Base-by-base conservation (phyloP, 768 basidiomycete species). In the Naematelia encephala region DNA sequence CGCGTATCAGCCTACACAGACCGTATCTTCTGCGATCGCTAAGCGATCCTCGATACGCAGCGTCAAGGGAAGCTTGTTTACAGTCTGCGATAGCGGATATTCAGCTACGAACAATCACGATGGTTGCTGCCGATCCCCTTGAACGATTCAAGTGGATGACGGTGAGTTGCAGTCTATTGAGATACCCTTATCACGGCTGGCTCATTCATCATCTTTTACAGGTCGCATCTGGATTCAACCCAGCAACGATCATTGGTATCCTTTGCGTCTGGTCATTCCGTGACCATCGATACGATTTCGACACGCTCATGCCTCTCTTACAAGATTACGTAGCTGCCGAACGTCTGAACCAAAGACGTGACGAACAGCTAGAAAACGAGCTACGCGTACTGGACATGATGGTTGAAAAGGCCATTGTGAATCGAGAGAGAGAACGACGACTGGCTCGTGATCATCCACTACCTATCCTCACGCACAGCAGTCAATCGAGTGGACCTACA, bases 161-260 rank as follows among this genome's bases (percentile, higher is more conserved):
- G 8, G 64, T 62, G 49, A 59, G 64, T 58, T 1, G 1, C 13
- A 3, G 4, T 21, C 23, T n/a, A 12, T 44, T 5, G 26, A 4
- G 10, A 4, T 23, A 28, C 21, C 47, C 26, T 30, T 19, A 1
- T 13, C 8, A 23, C 1, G 2, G 21, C 14, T 1, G 3, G 5
- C 8, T 48, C 14, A 25, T 26, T 2, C n/a, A 46, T 54, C 28
- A 14, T 29, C 27, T 45, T 29, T 13, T 47, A n/a, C 51, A 62
- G 59, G 67, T 68, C 13, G 63, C 67, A 27, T 65, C 63, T 23
- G 67, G 67, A 0, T 68, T 68, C 44, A 62, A 62, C 43, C 48
- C 63, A 16, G 63, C 63, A 14, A 63, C 63, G 23, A 59, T 68
- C n/a, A 22, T 68, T 23, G 64, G 63, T 14, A 62, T 59, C 23